A percentile compares a stretch with the other conserved stretches of the same genome.
These are phyloP conservation scores for Retiboletus fuscus DNA, from an alignment of 1,284 basidiomycete species.

Conservation along the genomic window DNA sequence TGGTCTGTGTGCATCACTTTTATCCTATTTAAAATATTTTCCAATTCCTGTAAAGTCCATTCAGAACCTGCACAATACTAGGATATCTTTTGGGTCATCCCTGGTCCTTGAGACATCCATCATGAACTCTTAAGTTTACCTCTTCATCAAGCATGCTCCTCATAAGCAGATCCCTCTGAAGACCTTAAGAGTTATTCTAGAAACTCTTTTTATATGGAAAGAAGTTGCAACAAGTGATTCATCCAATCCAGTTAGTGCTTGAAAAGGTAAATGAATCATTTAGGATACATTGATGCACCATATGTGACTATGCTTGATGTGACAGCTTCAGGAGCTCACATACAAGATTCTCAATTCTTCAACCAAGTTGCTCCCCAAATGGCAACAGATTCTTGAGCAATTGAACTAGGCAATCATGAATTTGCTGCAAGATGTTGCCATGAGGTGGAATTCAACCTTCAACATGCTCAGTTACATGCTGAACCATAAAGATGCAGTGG, in stretches of 20 bases:
- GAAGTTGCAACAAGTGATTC: not conserved
- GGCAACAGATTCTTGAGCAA: not conserved
- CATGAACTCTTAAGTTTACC: no score
- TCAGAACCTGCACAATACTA: no score
- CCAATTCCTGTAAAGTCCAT: no score
- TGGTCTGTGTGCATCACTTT: no score
- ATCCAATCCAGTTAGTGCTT: not conserved
- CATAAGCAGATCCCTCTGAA: no score
- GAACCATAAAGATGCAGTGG: not conserved
- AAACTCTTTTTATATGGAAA: no score
- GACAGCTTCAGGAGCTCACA: not conserved
- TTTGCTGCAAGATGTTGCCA: not conserved
- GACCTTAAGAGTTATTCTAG: no score
- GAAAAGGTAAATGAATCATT: not conserved
- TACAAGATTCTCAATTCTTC: slow-evolving; percentile 1
- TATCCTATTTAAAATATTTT: no score
- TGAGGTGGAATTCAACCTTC: not conserved
- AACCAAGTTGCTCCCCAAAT: not conserved
- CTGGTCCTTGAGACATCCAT: no score
- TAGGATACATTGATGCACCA: not conserved
- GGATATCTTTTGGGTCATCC: no score
- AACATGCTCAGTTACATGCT: not conserved
- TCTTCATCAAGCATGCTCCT: no score
- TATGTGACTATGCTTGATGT: not conserved
- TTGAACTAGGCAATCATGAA: not conserved